Percentiles rank a stretch among this genome's conserved stretches.
Evolutionary conservation across 805 yeast genomes (phyloP).

Genomic region (Maudiozyma turicensis): DNA sequence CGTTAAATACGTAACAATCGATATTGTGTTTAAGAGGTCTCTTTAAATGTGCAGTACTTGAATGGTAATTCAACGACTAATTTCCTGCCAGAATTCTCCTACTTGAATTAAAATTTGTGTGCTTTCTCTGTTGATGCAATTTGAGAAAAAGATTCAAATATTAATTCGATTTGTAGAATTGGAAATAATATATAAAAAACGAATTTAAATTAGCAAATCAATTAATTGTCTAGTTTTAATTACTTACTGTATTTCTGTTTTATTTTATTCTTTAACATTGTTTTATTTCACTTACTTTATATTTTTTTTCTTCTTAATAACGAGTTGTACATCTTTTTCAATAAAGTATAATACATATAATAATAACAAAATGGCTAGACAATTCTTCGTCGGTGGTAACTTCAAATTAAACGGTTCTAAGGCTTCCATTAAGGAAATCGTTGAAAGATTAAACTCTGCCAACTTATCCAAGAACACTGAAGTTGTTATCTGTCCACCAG

Average conservation of each 20-base stretch:
- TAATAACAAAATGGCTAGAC: constrained; percentile 41
- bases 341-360: background rate
- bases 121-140: too few species aligned
- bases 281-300: background rate
- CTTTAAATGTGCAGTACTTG: too few species aligned
- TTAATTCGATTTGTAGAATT: too few species aligned
- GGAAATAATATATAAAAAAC: too few species aligned
- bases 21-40: too few species aligned
- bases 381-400: constrained; percentile 98
- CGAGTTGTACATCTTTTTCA: background rate
- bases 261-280: background rate
- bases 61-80: too few species aligned
- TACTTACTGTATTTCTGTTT: background rate
- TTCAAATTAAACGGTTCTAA: constrained; percentile 97
- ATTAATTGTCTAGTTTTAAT: background rate
- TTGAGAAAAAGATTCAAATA: too few species aligned
- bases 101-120: too few species aligned
- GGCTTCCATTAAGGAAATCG: constrained; percentile 72
- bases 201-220: background rate
- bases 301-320: background rate
- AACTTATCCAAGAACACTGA: constrained; percentile 69
- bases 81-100: too few species aligned
- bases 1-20: too few species aligned
- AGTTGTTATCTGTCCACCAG: constrained; percentile 95
- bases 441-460: constrained; percentile 73